Evolutionary conservation across 225 moss, liverwort and hornwort genomes (phyloP).

Genomic region (Neckera pumila): DNA sequence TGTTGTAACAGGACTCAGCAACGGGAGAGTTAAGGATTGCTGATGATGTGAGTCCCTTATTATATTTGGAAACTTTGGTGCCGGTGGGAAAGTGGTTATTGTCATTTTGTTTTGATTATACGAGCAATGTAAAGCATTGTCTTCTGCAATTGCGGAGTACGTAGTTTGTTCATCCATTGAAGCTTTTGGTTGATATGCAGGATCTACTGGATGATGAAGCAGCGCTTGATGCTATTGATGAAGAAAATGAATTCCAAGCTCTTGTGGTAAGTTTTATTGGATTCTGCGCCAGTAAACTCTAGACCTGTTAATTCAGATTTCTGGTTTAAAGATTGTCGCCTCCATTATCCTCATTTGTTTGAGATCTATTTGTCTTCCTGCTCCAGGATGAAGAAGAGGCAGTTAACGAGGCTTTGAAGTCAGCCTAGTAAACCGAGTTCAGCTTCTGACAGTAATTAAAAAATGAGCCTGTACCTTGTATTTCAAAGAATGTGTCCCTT

Average conservation of each 20-base stretch:
- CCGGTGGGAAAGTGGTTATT: background rate
- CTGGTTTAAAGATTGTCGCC: background rate
- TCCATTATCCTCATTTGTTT: background rate
- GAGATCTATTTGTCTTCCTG: background rate
- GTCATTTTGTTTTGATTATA: background rate
- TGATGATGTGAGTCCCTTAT: slow-evolving; percentile 61
- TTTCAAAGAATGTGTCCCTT: background rate
- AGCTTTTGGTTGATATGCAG: slow-evolving; percentile 16
- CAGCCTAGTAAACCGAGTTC: slow-evolving; percentile 32
- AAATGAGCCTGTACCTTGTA: background rate
- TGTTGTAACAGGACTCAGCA: slow-evolving; percentile 44
- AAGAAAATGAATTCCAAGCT: slow-evolving; percentile 95
- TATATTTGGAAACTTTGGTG: background rate
- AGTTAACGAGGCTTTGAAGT: slow-evolving; percentile 69
- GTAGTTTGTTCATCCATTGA: background rate
- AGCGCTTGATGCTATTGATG: slow-evolving; percentile 86
- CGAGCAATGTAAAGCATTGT: background rate
- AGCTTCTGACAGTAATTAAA: background rate
- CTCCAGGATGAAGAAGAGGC: slow-evolving; percentile 91
- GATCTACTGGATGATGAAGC: slow-evolving; percentile 84
- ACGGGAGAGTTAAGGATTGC: slow-evolving; percentile 71
- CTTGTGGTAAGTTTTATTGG: slow-evolving; percentile 52
- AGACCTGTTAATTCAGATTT: background rate
- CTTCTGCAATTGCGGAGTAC: background rate
- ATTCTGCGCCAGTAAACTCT: background rate